Evolutionary conservation across 2,329 filamentous ascomycete genomes (phyloP).

Genomic region (Fonsecaea multimorphosa): DNA sequence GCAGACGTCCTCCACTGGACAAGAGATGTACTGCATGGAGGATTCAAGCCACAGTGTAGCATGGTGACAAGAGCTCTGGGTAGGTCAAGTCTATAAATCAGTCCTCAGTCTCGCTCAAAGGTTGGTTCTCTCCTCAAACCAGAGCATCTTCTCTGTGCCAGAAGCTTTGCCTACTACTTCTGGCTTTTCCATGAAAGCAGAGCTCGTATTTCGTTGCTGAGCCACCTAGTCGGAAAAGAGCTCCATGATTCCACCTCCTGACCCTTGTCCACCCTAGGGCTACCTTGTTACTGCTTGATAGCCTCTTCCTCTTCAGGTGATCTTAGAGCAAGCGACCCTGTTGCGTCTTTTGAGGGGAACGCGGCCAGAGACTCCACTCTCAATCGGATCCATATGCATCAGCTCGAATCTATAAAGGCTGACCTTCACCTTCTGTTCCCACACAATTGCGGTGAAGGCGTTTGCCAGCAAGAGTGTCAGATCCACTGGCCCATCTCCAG

Average conservation of each 20-base stretch:
- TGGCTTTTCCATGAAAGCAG: neutral
- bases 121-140: neutral
- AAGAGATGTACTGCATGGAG: conserved; percentile 17
- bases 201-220: neutral
- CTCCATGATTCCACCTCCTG: neutral
- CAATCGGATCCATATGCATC: conserved; percentile 29
- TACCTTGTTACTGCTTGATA: conserved; percentile 10
- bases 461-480: conserved; percentile 35
- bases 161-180: neutral
- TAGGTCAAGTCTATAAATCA: conserved; percentile 26
- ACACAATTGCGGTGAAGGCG: conserved; percentile 32
- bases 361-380: neutral
- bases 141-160: neutral
- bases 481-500: conserved; percentile 28
- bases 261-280: neutral
- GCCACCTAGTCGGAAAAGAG: neutral
- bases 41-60: conserved; percentile 24
- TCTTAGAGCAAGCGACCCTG: neutral
- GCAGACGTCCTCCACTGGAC: conserved; percentile 8
- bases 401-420: conserved; percentile 33
- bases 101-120: neutral
- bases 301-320: neutral
- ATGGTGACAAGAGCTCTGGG: conserved; percentile 7
- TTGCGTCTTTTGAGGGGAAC: neutral
- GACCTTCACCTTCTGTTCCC: conserved; percentile 33